phyloP scores from a whole-genome alignment of 768 basidiomycete species.

The Podaxis mareebaensis region DNA sequence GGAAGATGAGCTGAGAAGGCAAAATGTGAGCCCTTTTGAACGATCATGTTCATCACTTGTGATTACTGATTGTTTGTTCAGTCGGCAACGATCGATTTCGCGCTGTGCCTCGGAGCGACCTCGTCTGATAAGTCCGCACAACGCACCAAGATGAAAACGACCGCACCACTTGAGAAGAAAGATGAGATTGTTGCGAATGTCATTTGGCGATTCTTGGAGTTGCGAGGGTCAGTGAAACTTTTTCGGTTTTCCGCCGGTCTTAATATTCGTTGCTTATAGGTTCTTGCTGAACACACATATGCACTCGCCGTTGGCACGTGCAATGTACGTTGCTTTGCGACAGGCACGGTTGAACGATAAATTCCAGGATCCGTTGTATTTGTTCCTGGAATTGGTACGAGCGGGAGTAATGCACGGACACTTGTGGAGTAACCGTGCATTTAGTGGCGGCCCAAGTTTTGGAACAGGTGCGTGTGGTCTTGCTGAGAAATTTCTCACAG shows the following conservation, averaged over 20 bases:
- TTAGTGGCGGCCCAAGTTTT: conserved; percentile 95
- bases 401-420: conserved; percentile 98
- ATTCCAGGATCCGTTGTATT: conserved; percentile 94
- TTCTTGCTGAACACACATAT: conserved; percentile 88
- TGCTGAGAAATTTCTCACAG: conserved; percentile 20
- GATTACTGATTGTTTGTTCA: conserved; percentile 29
- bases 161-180: conserved; percentile 83
- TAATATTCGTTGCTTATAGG: conserved; percentile 40
- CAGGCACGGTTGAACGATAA: conserved; percentile 90
- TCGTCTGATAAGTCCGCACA: conserved; percentile 74
- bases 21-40: conserved; percentile 71
- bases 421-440: conserved; percentile 82
- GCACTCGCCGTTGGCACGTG: conserved; percentile 88
- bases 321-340: conserved; percentile 83
- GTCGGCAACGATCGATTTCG: conserved; percentile 98
- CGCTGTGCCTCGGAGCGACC: conserved; percentile 91
- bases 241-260: conserved; percentile 12
- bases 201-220: conserved; percentile 96
- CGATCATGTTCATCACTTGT: conserved; percentile 16
- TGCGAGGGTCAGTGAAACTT: conserved; percentile 74
- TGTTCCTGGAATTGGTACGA: conserved; percentile 93
- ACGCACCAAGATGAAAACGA: conserved; percentile 76
- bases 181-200: conserved; percentile 98
- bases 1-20: conserved; percentile 92
- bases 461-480: conserved; percentile 66